Evolutionary conservation across 495 filamentous ascomycete genomes (phyloP), one percentile per base, ranked within the genome.

Genomic region (Xylaria telfairii): DNA sequence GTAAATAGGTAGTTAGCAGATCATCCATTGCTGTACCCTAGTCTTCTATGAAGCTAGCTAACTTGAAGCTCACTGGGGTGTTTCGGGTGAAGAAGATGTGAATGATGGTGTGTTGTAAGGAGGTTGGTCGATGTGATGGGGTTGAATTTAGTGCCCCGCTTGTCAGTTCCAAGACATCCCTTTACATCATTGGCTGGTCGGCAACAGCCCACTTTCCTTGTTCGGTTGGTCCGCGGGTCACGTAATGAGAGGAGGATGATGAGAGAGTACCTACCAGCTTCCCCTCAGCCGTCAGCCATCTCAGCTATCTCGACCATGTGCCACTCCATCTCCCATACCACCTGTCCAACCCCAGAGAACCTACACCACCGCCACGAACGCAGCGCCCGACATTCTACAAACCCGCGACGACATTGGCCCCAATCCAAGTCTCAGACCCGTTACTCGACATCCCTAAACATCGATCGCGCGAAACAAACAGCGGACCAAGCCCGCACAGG

Each of bases 271-370:
- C 32, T 39, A 8, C 60, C 41, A 42, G 60, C 39, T 51, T 51
- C 44, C 28, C 28, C 62, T 44, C 28, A 28, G 2, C 28, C 15
- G 2, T 24, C 34, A 42, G 5, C 57, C 10, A 39, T 30, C 51
- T 8, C 34, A 42, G 34, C 59, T 13, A 17, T 62, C 57, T 3
- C 37, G 42, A 37, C 59, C 34, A 32, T 42, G 41, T 46, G 28
- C 53, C 49, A 32, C 53, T 69, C 30, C 56, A 44, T 57, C 37
- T 68, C 19, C 51, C n/a, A 68, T 59, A 42, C 67, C 39, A 67
- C 44, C 44, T 49, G 13, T 59, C 28, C 7, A 34, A 46, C 60
- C 41, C 39, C 21, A 8, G 15, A 42, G 8, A 19, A 44, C 34
- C 32, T 65, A 32, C 34, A 30, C 26, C 60, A 70, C 37, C 46